These are phyloP conservation scores for Carnegiea gigantea DNA, from an alignment of 179 eudicot genomes.

Conservation along the genomic window DNA sequence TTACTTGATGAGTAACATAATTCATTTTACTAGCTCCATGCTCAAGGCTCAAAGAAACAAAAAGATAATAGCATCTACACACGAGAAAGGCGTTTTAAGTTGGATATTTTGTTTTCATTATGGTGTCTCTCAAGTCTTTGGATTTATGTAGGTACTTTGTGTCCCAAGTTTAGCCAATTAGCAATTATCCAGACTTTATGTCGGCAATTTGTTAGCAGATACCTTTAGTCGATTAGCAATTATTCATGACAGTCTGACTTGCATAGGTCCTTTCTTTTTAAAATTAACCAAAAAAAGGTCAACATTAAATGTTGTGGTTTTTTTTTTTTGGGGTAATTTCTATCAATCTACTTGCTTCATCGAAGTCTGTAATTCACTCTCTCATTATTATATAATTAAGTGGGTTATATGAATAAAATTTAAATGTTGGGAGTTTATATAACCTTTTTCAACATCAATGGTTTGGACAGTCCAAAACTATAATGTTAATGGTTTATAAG, in stretches of 20 bases:
- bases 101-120: too few species aligned
- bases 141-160: too few species aligned
- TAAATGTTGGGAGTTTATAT: neutral
- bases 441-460: neutral
- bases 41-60: too few species aligned
- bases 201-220: too few species aligned
- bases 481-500: too few species aligned
- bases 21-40: neutral
- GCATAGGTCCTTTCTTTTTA: neutral
- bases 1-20: neutral
- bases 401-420: neutral
- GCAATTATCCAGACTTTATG: too few species aligned
- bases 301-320: neutral
- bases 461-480: neutral
- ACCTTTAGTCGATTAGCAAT: too few species aligned
- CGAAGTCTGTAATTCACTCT: neutral
- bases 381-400: neutral
- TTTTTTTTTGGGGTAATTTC: neutral
- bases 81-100: too few species aligned
- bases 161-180: too few species aligned
- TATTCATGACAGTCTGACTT: too few species aligned
- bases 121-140: too few species aligned
- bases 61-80: too few species aligned
- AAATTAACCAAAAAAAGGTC: neutral
- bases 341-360: neutral